Evolutionary conservation across 768 basidiomycete genomes (phyloP).

Genomic region (Termitomyces sp.): DNA sequence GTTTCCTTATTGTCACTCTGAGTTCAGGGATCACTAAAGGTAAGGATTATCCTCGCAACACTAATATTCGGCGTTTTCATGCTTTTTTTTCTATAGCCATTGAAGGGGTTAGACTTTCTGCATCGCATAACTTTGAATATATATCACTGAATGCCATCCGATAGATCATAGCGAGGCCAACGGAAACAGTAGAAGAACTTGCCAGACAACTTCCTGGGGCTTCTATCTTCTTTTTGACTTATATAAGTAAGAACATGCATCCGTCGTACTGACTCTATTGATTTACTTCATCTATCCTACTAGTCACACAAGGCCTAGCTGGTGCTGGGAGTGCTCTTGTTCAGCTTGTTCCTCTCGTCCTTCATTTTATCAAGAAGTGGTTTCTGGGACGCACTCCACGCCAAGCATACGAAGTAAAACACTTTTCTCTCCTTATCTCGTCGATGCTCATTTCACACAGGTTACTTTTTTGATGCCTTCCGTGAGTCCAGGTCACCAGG

Average conservation of each 20-base stretch:
- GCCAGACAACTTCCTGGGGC: constrained; percentile 50
- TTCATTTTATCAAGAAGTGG: constrained; percentile 62
- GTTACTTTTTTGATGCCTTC: constrained; percentile 1
- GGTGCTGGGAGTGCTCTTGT: constrained; percentile 51
- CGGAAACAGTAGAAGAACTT: constrained; percentile 37
- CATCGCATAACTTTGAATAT: background rate
- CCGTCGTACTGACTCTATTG: background rate
- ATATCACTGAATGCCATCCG: background rate
- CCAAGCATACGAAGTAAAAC: constrained; percentile 39
- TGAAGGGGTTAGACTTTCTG: background rate
- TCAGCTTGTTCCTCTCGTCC: constrained; percentile 46
- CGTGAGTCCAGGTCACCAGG: background rate
- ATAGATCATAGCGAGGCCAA: constrained; percentile 41
- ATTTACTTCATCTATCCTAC: background rate
- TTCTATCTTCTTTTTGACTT: constrained; percentile 61
- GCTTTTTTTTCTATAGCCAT: background rate
- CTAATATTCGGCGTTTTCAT: background rate
- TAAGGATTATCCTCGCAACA: background rate
- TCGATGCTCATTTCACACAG: background rate
- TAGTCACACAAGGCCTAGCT: constrained; percentile 49
- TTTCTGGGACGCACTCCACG: constrained; percentile 67
- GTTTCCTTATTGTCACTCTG: background rate
- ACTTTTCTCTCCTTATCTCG: background rate
- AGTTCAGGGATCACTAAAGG: constrained; percentile 1
- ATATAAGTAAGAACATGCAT: constrained; percentile 35